Conservation (phyloP, 805 yeast species). For the Candida taoyuanica region DNA sequence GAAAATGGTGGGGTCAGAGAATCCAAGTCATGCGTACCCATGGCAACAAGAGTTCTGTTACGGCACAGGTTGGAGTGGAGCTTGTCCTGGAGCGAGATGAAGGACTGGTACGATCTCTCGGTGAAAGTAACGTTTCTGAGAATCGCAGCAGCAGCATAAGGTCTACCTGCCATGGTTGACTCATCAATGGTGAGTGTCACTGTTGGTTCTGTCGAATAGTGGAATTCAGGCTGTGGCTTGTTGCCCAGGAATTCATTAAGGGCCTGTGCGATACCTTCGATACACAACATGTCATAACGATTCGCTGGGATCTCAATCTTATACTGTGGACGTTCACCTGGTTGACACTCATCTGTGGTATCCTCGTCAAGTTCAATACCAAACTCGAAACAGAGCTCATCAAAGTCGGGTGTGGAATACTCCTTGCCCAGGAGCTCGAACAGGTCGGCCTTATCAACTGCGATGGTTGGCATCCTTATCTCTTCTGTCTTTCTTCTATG, state of each 20-base stretch:
- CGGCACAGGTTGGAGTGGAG: slow-evolving; percentile 94
- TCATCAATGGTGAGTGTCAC: slow-evolving; percentile 66
- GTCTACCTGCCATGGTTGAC: slow-evolving; percentile 73
- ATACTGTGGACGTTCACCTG: slow-evolving; percentile 91
- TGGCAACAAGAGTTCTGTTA: slow-evolving; percentile 94
- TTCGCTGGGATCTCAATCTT: slow-evolving; percentile 98
- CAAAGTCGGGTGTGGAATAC: slow-evolving; percentile 86
- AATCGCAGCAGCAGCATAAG: slow-evolving; percentile 93
- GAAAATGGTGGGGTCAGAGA: slow-evolving; percentile 77
- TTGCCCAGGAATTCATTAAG: slow-evolving; percentile 85
- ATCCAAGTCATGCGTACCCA: slow-evolving; percentile 96
- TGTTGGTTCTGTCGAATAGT: slow-evolving; percentile 57
- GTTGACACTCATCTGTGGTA: slow-evolving; percentile 67
- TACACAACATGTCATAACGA: slow-evolving; percentile 96
- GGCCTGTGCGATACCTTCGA: slow-evolving; percentile 96
- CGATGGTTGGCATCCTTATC: slow-evolving; percentile 82
- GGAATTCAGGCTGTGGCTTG: slow-evolving; percentile 59
- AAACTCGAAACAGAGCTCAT: slow-evolving; percentile 94
- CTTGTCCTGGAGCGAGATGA: slow-evolving; percentile 94
- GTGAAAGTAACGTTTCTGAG: slow-evolving; percentile 79
- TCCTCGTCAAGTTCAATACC: slow-evolving; percentile 98
- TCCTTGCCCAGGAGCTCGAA: slow-evolving; percentile 69
- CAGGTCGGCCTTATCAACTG: slow-evolving; percentile 92
- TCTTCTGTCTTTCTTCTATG: neutral
- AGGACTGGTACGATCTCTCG: slow-evolving; percentile 84